These are phyloP conservation scores for Solanum sparsipilum DNA, from an alignment of 257 asterid genomes.

Conservation along the genomic window DNA sequence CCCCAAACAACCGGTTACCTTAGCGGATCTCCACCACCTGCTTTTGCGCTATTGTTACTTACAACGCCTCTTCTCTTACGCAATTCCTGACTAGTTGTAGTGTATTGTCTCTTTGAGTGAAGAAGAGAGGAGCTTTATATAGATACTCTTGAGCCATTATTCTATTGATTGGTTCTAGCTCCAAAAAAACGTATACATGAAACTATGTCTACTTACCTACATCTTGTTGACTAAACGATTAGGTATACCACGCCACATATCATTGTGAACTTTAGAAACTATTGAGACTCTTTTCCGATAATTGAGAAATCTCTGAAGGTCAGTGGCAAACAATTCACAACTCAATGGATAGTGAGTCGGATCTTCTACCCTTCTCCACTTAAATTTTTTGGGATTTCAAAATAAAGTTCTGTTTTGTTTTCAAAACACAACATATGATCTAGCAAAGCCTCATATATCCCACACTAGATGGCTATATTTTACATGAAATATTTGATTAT, in stretches of 20 bases:
- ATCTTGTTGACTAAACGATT: too few species aligned
- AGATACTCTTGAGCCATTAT: not conserved
- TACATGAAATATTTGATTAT: not conserved
- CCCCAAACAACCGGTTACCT: too few species aligned
- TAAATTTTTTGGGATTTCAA: not conserved
- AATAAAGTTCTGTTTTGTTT: not conserved
- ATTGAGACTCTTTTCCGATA: not conserved
- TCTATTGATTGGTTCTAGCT: not conserved
- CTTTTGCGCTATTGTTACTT: too few species aligned
- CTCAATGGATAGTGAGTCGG: not conserved
- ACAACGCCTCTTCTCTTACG: too few species aligned
- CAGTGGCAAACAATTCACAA: not conserved
- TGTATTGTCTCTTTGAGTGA: too few species aligned
- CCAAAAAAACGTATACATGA: not conserved
- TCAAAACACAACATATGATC: not conserved
- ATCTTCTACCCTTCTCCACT: not conserved
- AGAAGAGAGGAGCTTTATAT: too few species aligned
- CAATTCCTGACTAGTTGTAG: too few species aligned
- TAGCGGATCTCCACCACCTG: too few species aligned
- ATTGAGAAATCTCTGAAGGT: not conserved
- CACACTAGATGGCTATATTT: not conserved
- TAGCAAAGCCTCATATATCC: not conserved
- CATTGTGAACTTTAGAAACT: not conserved
- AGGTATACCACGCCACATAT: too few species aligned
- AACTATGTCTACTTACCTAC: not conserved